Base-by-base conservation (phyloP, 169 alveolate genomes). In the Plasmodium coatneyi region DNA sequence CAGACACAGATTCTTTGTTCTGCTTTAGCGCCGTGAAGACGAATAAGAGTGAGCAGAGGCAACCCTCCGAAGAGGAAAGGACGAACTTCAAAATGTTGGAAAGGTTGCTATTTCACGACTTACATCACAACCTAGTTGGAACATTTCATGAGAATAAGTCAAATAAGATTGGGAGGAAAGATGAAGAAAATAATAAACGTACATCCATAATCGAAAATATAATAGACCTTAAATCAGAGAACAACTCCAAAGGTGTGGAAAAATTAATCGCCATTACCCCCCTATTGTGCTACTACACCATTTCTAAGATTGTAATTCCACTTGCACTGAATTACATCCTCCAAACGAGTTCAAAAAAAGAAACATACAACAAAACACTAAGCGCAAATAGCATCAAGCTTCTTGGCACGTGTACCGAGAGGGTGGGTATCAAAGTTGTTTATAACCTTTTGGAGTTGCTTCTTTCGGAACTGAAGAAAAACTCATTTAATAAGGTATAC, bases 141-240 rank as follows among this genome's bases (percentile, higher is more conserved):
- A 60, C 22, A 0, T 10, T 52, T 4, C 32, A 28, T n/a, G 34
- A 86, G 34, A 41, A 28, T 16, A 49, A 74, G 25, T 10, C 79
- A 74, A 39, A 74, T 19, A 10, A 76, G 9, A 14, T 28, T 16
- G 32, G 34, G 32, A 46, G 22, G 22, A 86, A 46, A 52, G n/a
- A 87, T 10, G 30, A 16, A 87, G 34, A 52, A 39, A 79, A 54
- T 19, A 12, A 87, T 71, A 41, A 22, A 28, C 36, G 60, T 22
- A 32, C n/a, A 34, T 28, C 76, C 49, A 71, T 80, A 46, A 52
- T 81, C 12, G 56, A 91, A 91, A 81, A 81, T 81, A 52, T 91
- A 70, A 80, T 91, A 80, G 95, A 91, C 36, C n/a, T 91, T 70
- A 91, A 91, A 81, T 81, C 95, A 19, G 95, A 80, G 52, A 81